A percentile compares a stretch with the other conserved stretches of the same genome.
Evolutionary conservation across 2,329 filamentous ascomycete species (phyloP).

Genomic region (Fusarium sp.): DNA sequence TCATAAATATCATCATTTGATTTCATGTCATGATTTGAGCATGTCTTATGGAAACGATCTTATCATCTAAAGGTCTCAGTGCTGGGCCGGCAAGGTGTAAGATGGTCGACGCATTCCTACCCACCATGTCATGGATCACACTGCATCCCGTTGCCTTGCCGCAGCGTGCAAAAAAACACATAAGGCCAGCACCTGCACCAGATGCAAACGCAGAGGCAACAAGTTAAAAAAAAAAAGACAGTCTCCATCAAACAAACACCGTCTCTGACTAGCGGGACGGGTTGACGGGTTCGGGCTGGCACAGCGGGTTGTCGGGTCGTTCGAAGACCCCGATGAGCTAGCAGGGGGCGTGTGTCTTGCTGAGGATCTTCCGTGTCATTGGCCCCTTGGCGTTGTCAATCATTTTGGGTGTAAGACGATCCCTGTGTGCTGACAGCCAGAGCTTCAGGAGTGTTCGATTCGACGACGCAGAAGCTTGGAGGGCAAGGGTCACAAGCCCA

Average conservation of each 20-base stretch:
- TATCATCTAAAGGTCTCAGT: too few relatives aligned
- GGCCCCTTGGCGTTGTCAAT: slow-evolving; percentile 5
- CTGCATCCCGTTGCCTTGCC: too few relatives aligned
- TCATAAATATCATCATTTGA: background rate
- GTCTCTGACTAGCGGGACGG: slow-evolving; percentile 18
- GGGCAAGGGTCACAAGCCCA: background rate
- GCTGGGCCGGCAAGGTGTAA: too few relatives aligned
- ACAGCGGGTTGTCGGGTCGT: slow-evolving; percentile 51
- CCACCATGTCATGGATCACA: background rate
- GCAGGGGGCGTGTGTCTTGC: slow-evolving; percentile 20
- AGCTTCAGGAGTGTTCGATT: background rate
- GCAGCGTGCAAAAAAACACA: background rate
- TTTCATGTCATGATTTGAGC: too few relatives aligned
- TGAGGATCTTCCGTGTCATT: slow-evolving; percentile 1
- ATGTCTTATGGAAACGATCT: too few relatives aligned
- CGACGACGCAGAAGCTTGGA: background rate
- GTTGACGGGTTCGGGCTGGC: slow-evolving; percentile 16
- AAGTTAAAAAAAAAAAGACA: background rate
- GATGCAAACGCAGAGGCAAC: background rate
- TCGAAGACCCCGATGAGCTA: slow-evolving; percentile 52
- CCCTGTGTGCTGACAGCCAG: slow-evolving; percentile 25
- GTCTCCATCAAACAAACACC: slow-evolving; percentile 1
- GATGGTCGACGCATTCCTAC: background rate
- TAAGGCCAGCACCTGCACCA: background rate
- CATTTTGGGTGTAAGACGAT: slow-evolving; percentile 1